Base-by-base conservation (phyloP, 805 yeast species). In the Ogataea pini region DNA sequence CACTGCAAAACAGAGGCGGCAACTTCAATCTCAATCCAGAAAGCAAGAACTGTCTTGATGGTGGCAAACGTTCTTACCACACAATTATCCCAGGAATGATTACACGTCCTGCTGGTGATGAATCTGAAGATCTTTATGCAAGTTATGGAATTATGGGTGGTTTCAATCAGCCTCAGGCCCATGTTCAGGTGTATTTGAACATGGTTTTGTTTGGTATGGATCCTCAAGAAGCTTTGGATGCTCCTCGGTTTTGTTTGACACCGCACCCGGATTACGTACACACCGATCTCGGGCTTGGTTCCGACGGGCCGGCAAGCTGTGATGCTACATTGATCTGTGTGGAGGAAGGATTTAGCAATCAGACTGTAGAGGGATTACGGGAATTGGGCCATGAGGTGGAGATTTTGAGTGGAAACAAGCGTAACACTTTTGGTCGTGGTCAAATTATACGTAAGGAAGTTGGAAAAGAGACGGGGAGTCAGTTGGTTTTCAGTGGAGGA, bases 121-220 rank as follows among this genome's bases (percentile, higher is more conserved):
- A 50, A 4, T 18, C 5, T 7, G 73, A 69, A 22, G 78, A 77
- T 22, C 65, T 87, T n/a, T 82, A 74, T 58, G 89, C 90, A 0
- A 69, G 84, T n/a, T 83, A 75, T 56, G 59, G 59, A 12, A 53
- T 55, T 51, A 86, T 86, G 89, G 96, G 96, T 14, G 95, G 92
- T 0, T 87, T 82, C 69, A 86, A 83, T 71, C 96, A 88, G 64
- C 95, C 95, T 2, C 89, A 85, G 57, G 91, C 91, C 1, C 95
- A 87, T 57, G 81, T 87, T 6, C 92, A 86, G 63, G 91, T 85
- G 31, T 83, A 79, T 32, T 65, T 86, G 52, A 87, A 88, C 62
- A 63, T 87, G 73, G 58, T 76, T 2, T 60, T 82, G 10, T 87
- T 83, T 62, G 82, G 82, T 0, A 65, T 82, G 58, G 76, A 79